A percentile compares a stretch with the other conserved stretches of the same genome.
Conservation (phyloP, 1,284 basidiomycete species). For the Thecaphora thlaspeos region DNA sequence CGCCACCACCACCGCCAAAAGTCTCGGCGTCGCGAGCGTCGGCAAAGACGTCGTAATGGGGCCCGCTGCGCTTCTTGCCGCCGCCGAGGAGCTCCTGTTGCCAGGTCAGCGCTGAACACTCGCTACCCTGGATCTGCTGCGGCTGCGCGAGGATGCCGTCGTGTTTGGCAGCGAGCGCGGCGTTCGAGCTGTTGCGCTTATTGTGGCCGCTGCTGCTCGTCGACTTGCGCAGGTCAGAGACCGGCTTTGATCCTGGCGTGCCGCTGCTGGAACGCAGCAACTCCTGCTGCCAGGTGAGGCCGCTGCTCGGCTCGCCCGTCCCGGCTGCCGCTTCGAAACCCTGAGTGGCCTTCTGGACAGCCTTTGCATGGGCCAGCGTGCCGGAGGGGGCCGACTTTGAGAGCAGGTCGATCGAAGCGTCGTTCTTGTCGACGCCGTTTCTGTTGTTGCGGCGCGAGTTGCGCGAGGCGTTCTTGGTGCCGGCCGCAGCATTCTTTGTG, state of each 20-base stretch:
- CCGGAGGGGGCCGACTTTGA: constrained; percentile 33
- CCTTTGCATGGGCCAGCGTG: constrained; percentile 5
- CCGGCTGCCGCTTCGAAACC: background rate
- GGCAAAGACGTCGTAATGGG: constrained; percentile 45
- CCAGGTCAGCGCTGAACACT: constrained; percentile 41
- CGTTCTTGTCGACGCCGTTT: background rate
- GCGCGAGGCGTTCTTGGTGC: background rate
- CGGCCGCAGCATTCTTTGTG: background rate
- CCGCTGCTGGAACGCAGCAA: constrained; percentile 14
- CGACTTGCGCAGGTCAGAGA: constrained; percentile 10
- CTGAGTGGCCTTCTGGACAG: background rate
- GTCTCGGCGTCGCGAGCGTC: constrained; percentile 43
- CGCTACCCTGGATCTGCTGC: constrained; percentile 28
- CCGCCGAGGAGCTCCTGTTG: constrained; percentile 42
- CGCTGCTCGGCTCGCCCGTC: constrained; percentile 12
- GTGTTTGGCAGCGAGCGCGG: constrained; percentile 19
- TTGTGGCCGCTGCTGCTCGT: background rate
- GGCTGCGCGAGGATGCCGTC: constrained; percentile 33
- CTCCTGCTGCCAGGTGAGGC: constrained; percentile 45
- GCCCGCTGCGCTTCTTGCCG: constrained; percentile 35
- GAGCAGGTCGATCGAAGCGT: constrained; percentile 23
- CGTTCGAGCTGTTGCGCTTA: constrained; percentile 12
- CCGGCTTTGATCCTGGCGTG: constrained; percentile 13
- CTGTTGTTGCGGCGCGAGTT: background rate
- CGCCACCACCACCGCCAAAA: constrained; percentile 26